Conservation (phyloP, 805 yeast genomes). For the Starmerella vitae region DNA sequence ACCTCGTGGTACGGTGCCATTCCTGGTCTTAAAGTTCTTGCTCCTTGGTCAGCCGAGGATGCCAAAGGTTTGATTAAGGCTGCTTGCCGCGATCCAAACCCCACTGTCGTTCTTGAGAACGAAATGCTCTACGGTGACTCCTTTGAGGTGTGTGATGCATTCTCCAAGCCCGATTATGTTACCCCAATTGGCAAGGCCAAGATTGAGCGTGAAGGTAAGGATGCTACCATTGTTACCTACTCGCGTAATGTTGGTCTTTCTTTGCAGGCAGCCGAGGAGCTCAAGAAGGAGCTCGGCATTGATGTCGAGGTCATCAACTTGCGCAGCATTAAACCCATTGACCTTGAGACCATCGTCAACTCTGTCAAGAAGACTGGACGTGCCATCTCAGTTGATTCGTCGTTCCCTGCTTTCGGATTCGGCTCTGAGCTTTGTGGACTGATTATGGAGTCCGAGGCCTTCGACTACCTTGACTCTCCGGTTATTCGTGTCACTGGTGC, state of each 20-base stretch:
- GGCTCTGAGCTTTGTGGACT: conserved; percentile 98
- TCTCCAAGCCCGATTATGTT: conserved; percentile 72
- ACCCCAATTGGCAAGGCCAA: conserved; percentile 93
- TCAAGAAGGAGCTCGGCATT: conserved; percentile 74
- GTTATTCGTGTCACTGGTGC: conserved; percentile 98
- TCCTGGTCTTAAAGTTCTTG: conserved; percentile 93
- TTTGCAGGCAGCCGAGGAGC: conserved; percentile 76
- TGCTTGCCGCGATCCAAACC: conserved; percentile 97
- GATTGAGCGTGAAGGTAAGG: conserved; percentile 85
- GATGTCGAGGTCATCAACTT: conserved; percentile 88
- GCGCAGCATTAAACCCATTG: conserved; percentile 95
- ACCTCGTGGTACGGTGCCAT: conserved; percentile 96
- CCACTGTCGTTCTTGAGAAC: conserved; percentile 89
- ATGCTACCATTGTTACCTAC: conserved; percentile 79
- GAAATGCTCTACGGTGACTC: conserved; percentile 89
- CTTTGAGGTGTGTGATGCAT: conserved; percentile 82
- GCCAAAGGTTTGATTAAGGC: conserved; percentile 92
- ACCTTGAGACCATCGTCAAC: conserved; percentile 67
- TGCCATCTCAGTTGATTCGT: conserved; percentile 90
- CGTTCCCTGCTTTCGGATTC: conserved; percentile 96
- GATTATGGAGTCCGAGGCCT: conserved; percentile 95
- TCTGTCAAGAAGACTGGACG: conserved; percentile 95
- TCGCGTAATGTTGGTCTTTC: conserved; percentile 80
- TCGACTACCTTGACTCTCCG: conserved; percentile 97
- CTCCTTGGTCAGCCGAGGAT: conserved; percentile 93